Base-by-base conservation (phyloP, 305 asterid species). In the Fraxinus velutina region DNA sequence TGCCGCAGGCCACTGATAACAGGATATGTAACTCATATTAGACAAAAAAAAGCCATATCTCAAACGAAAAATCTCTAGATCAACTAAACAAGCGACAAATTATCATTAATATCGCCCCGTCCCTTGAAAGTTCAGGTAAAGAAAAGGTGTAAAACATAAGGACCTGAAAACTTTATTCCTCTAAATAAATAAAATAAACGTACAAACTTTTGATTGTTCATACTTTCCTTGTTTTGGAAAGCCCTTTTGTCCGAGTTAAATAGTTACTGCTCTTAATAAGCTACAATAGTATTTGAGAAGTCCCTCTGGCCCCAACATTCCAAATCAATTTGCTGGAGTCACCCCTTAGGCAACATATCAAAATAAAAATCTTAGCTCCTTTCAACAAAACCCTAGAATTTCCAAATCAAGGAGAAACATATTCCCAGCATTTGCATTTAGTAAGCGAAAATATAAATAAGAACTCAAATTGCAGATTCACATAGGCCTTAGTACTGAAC, bases 1-100 rank as follows among this genome's bases (percentile, higher is more conserved):
- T 15, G 84, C 71, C 13, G 52, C 73, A 70, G 66, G 83, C 55
- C 82, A 76, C 83, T 84, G 88, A 73, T 15, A 77, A 68, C 17
- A 64, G 66, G 4, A 32, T 32, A 32, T 32, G 24, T 21, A 15
- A 74, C 81, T 78, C 81, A 4, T 82, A 82, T 83, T 57, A 64
- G 75, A 29, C n/a, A 79, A 9, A 37, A 79, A 9, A 32, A 42
- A 22, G 29, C 50, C 82, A 22, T 22, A 22, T 0, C 0, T 22
- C 0, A 22, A 22, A 22, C 0, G 24, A 22, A 22, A 22, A 22
- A 22, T 22, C 24, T 22, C 24, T 22, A 22, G 0, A 22, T 22
- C 24, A 0, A 22, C 24, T 22, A 22, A 22, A 22, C 0, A 22
- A 22, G 24, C 0, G 24, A 22, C 24, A 22, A 22, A n/a, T n/a